Percentiles rank a stretch among this genome's conserved stretches.
Evolutionary conservation across 139 green algal genomes (phyloP).

Genomic region (Ettlia oleoabundans): DNA sequence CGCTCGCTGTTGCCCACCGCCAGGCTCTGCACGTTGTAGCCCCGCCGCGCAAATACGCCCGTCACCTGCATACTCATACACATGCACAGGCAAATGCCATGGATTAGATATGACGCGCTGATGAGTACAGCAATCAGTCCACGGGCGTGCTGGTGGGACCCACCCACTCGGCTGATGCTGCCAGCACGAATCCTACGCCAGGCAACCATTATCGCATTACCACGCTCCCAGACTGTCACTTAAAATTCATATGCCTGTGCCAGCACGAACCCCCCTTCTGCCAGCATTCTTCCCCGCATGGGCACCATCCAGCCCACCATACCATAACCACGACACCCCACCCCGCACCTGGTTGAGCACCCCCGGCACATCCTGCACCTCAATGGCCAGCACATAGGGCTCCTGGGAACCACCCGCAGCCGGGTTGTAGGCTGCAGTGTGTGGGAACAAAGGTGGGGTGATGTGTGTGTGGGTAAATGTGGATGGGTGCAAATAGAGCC

Average conservation of each 20-base stretch:
- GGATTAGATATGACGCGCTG: not conserved
- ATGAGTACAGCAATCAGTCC: too few species aligned
- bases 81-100: not conserved
- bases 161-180: too few species aligned
- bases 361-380: conserved; percentile 89
- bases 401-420: conserved; percentile 41
- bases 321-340: not conserved
- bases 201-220: too few species aligned
- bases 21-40: conserved; percentile 98
- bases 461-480: not conserved
- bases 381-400: conserved; percentile 87
- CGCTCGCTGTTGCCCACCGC: conserved; percentile 91
- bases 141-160: too few species aligned
- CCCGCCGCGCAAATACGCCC: conserved; percentile 92
- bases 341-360: conserved; percentile 91
- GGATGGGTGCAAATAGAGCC: too few species aligned
- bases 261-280: too few species aligned
- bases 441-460: not conserved
- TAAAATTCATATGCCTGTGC: too few species aligned
- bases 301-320: not conserved
- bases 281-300: too few species aligned
- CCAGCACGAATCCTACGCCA: too few species aligned
- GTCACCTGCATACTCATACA: conserved; percentile 77
- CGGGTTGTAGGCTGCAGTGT: conserved; percentile 13
- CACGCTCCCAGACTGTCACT: too few species aligned